These are phyloP conservation scores for Lentinula boryana DNA, from an alignment of 768 basidiomycete genomes.

Conservation along the genomic window DNA sequence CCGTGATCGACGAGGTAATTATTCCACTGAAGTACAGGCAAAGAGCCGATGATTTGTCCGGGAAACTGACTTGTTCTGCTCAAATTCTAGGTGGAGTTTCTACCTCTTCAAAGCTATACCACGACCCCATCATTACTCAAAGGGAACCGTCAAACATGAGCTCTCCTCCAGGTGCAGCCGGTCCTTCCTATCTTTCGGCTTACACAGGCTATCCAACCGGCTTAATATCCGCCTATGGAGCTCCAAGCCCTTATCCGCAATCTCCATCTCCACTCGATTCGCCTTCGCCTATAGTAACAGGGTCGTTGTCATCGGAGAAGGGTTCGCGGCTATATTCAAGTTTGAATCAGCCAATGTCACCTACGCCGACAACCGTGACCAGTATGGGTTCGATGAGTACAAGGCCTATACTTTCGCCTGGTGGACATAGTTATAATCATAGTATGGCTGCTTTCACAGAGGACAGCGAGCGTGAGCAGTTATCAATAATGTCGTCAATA, in stretches of 20 bases:
- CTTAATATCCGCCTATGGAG: neutral
- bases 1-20: neutral
- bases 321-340: neutral
- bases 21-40: neutral
- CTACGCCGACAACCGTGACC: neutral
- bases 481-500: conserved; percentile 9
- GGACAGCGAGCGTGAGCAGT: conserved; percentile 9
- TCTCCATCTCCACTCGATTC: neutral
- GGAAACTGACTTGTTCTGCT: neutral
- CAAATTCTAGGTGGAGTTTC: neutral
- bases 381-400: neutral
- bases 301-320: neutral
- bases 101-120: neutral
- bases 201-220: neutral
- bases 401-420: neutral
- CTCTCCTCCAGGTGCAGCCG: neutral
- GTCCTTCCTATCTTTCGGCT: neutral
- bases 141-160: neutral
- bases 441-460: neutral
- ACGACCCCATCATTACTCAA: neutral
- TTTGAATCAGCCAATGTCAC: neutral
- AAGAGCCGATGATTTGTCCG: neutral
- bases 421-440: neutral
- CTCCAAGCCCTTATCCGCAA: neutral
- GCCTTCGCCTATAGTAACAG: neutral